Base-by-base conservation (phyloP, 208 protist species). In the Wallacemonas collosoma region DNA sequence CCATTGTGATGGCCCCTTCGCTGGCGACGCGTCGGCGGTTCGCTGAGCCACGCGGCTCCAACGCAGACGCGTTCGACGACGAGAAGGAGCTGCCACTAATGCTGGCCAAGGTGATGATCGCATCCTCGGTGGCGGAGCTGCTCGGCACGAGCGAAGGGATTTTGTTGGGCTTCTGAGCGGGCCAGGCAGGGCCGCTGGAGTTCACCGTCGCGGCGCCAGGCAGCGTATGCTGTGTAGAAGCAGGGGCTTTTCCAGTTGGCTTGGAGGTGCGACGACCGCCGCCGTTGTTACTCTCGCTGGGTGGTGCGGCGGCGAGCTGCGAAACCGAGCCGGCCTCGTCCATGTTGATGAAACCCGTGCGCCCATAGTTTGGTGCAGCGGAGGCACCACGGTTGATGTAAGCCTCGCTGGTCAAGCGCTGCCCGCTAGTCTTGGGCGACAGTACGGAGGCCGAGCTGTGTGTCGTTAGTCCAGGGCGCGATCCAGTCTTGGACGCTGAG, bases 301-400 rank as follows among this genome's bases (percentile, higher is more conserved):
- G 26, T 26, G 45, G 45, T 50, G 45, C 45, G 45, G 45, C 45
- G 45, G 45, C 45, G 6, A 12, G 8, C 45, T 50, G 45, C 45
- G 45, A 50, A 6, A 50, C 45, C 8, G 45, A 12, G 8, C 6
- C 61, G n/a, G 15, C 3, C 45, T 82, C 78, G 40, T 83, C 73
- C 39, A 83, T 57, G 68, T 83, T 80, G 74, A 83, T 76, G 45
- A 79, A 79, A 9, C 67, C 47, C 9, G 79, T 80, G 7, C 54
- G 68, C 43, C 73, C 67, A 41, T 64, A 65, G 14, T 17, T 66
- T 1, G 56, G 48, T 7, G 38, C 71, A 51, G 54, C 39, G 45
- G 57, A 71, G 54, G n/a, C 44, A 36, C 79, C 75, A 15, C 79
- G 73, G 47, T 70, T 75, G 61, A 77, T 75, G 74, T 83, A 83